Evolutionary conservation across 2,329 filamentous ascomycete species (phyloP), one percentile per base, ranked within the genome.

Genomic region (Phaeoacremonium minimum): DNA sequence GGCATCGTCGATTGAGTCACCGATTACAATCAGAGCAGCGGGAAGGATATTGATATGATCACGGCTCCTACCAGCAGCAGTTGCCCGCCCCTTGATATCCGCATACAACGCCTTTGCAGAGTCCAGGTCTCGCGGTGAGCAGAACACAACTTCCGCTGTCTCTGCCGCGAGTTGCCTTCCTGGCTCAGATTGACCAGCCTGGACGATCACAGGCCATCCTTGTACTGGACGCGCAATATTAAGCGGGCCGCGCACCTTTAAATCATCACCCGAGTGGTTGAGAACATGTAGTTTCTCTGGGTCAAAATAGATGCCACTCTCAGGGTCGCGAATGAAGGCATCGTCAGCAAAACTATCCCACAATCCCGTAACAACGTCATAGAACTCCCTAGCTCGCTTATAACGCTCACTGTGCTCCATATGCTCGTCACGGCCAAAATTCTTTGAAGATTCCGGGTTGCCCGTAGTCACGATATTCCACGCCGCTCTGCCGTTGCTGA

Each of bases 281-380:
- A 77, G 51, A 0, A 67, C 61, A 44, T 77, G 73, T 41, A 77
- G 56, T 45, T 67, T 74, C 4, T 64, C 64, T 0, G 71, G 71
- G 33, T 77, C 64, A 22, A 75, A 61, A 44, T 55, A 77, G 11
- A 67, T 52, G 1, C 73, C 73, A 5, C 51, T 66, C 42, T 69
- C 63, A 4, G 53, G 53, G 43, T 76, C 62, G 3, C 70, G 63
- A 4, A 68, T 46, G 36, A 77, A 73, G 0, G 73, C 73, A 45
- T 76, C 73, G 32, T 77, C 73, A 0, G 71, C 72, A 43, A 76
- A 74, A 44, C 64, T 69, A 39, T 75, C 71, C 71, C 71, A 75
- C 1, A 75, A 45, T 3, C 68, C 69, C 0, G 67, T 73, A 1
- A 74, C 71, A 0, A 73, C 67, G 15, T 73, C 67, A 47, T 72